Evolutionary conservation across 208 protist genomes (phyloP).

Genomic region (Blastocrithidia nonstop): DNA sequence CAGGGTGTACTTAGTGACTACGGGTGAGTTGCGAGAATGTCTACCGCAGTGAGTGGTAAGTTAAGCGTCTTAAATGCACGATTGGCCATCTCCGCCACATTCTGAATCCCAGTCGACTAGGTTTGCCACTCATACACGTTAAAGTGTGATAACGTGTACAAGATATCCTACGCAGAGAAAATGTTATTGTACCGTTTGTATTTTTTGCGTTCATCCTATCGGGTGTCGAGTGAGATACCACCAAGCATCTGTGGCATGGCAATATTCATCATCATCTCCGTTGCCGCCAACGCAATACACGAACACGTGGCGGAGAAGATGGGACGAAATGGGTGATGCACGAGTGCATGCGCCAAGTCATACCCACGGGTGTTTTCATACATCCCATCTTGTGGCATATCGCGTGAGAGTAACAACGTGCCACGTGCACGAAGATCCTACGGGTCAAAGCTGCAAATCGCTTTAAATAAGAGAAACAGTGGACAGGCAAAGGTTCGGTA

Average conservation of each 20-base stretch:
- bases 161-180: conserved; percentile 74
- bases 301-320: conserved; percentile 60
- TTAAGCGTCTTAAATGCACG: conserved; percentile 37
- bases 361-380: conserved; percentile 67
- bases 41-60: conserved; percentile 41
- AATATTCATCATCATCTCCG: conserved; percentile 71
- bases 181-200: conserved; percentile 72
- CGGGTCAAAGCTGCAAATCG: conserved; percentile 34
- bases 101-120: conserved; percentile 6
- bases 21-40: conserved; percentile 14
- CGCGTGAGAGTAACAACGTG: conserved; percentile 39
- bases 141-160: conserved; percentile 60
- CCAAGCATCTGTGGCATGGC: conserved; percentile 18
- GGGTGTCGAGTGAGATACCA: conserved; percentile 18
- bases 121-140: conserved; percentile 40
- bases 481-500: conserved; percentile 60
- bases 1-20: conserved; percentile 4
- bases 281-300: conserved; percentile 72
- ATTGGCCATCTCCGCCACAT: conserved; percentile 39
- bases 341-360: conserved; percentile 64
- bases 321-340: conserved; percentile 82
- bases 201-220: conserved; percentile 24
- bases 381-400: conserved; percentile 20
- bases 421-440: conserved; percentile 44
- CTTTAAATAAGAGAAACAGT: conserved; percentile 35